Percentiles rank a stretch among this genome's conserved stretches.
Conservation (phyloP, 352 stramenopile genomes). For the Pythium phragmiticola region DNA sequence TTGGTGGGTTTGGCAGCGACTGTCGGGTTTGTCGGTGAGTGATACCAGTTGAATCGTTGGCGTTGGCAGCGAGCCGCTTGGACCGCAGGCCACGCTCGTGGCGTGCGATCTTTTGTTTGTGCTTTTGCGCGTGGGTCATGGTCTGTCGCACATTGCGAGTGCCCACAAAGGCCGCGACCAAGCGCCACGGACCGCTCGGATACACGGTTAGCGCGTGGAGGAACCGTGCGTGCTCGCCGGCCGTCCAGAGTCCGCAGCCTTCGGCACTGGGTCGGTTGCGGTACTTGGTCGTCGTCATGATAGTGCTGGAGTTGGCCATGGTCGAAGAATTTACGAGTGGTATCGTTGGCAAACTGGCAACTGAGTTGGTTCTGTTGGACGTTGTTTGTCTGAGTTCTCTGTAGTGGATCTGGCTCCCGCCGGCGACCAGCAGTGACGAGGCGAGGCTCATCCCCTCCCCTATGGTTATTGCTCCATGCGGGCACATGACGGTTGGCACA, state of each 20-base stretch:
- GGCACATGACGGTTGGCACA: no score
- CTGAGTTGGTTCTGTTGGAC: no score
- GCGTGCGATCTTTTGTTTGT: slow-evolving; percentile 41
- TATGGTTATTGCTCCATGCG: no score
- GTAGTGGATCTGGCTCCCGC: no score
- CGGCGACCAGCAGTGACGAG: no score
- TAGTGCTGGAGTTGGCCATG: not conserved
- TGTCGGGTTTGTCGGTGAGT: not conserved
- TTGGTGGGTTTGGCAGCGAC: not conserved
- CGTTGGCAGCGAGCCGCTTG: not conserved
- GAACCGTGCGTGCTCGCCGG: slow-evolving; percentile 32
- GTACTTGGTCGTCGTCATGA: slow-evolving; percentile 1
- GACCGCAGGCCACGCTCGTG: slow-evolving; percentile 29
- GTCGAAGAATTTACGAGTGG: not conserved
- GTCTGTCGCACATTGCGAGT: slow-evolving; percentile 33
- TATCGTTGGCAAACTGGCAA: no score
- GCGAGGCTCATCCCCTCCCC: no score
- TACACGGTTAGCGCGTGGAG: slow-evolving; percentile 32
- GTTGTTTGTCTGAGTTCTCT: no score
- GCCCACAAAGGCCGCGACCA: slow-evolving; percentile 28
- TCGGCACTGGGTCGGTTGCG: slow-evolving; percentile 20
- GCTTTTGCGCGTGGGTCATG: slow-evolving; percentile 48
- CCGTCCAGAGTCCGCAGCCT: slow-evolving; percentile 28
- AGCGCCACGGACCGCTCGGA: slow-evolving; percentile 32
- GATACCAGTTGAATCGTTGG: not conserved